Evolutionary conservation across 2,329 filamentous ascomycete genomes (phyloP).

Genomic region (Talaromyces amestolkiae): DNA sequence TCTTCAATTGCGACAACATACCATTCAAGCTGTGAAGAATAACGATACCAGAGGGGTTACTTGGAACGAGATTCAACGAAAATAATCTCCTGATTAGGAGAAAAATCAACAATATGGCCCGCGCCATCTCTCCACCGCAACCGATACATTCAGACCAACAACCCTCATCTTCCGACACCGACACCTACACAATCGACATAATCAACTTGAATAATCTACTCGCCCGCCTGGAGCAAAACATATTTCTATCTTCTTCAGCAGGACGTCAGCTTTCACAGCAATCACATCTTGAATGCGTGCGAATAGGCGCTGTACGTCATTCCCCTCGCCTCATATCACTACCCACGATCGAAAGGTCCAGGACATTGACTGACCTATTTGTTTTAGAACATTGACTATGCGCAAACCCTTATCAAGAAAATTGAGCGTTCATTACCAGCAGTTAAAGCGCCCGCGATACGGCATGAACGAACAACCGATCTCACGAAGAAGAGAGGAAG

Average conservation of each 20-base stretch:
- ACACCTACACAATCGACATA: constrained; percentile 16
- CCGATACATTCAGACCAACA: not conserved
- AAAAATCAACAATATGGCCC: not conserved
- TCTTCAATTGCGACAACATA: not conserved
- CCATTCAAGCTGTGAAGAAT: not conserved
- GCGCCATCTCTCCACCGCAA: not conserved
- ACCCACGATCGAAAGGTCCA: not conserved
- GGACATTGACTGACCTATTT: constrained; percentile 8
- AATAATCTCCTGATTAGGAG: not conserved
- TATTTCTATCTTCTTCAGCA: constrained; percentile 38
- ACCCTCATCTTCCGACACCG: not conserved
- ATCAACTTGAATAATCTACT: constrained; percentile 44
- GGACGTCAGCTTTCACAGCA: constrained; percentile 38
- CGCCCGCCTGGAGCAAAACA: constrained; percentile 43
- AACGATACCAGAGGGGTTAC: not conserved
- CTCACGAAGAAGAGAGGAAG: constrained; percentile 39
- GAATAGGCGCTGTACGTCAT: constrained; percentile 40
- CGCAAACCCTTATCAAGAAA: constrained; percentile 40
- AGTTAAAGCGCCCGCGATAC: constrained; percentile 39
- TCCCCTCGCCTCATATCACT: not conserved
- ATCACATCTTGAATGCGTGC: constrained; percentile 44
- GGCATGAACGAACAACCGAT: constrained; percentile 41
- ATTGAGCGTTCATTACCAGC: constrained; percentile 42
- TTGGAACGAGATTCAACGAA: not conserved
- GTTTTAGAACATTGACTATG: constrained; percentile 46